Evolutionary conservation across 2,329 filamentous ascomycete genomes (phyloP), one percentile per base, ranked within the genome.

Genomic region (Cercospora sesami): DNA sequence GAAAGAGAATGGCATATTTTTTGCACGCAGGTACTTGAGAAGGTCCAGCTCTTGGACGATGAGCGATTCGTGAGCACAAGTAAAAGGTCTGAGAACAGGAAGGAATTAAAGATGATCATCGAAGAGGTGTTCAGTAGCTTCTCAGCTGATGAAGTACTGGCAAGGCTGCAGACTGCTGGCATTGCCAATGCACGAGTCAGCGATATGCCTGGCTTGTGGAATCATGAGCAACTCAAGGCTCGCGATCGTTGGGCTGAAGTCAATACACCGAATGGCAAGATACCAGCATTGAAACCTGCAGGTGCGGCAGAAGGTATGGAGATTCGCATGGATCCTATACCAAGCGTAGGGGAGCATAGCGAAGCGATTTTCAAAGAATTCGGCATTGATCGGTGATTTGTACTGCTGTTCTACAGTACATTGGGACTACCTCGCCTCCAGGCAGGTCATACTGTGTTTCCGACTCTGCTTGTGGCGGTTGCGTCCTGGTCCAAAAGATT

Each of bases 181-280:
- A 86, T 87, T 57, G 86, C 86, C 0, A 87, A 87, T 70, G 84
- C 85, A 3, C 85, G 81, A 39, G 80, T 87, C 23, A 86, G 86
- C 64, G 81, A 85, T 55, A 86, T 87, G 84, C 78, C 83, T 10
- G 83, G 79, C 3, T 79, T 87, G 0, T 87, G 85, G 85, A 75
- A 82, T 0, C 86, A 87, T 68, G 82, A 82, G 1, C 86, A 87
- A 68, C 78, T 87, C 0, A 74, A 78, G 51, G 84, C 85, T 1
- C 77, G 86, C n/a, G 75, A 78, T 0, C 77, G 86, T 10, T 87
- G 85, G 85, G 81, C 82, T 0, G 76, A 85, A 60, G 78, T 87
- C 10, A 75, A 83, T 18, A 86, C 83, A 0, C 79, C 83, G 0
- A 76, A 72, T 1, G 84, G 86, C 0, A 71, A 21, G 3, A 79